These are phyloP conservation scores for Annulohypoxylon moriforme DNA, from an alignment of 495 filamentous ascomycete species.

Conservation along the genomic window DNA sequence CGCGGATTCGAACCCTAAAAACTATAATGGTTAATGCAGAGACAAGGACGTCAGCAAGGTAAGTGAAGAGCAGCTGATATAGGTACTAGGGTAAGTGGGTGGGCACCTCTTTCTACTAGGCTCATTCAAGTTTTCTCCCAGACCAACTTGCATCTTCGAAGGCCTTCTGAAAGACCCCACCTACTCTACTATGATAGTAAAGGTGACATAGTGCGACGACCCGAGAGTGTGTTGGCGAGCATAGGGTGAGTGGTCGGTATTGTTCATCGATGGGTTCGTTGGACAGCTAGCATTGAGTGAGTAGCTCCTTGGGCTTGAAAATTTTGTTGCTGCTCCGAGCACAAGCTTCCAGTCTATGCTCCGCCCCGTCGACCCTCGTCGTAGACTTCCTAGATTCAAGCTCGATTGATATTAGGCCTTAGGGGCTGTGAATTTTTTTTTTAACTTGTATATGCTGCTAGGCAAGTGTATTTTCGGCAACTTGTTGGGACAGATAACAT, in stretches of 20 bases:
- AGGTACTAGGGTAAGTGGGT: too few relatives aligned
- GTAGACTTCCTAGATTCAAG: neutral
- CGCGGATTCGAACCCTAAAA: neutral
- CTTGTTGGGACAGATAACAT: too few relatives aligned
- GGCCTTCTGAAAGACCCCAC: neutral
- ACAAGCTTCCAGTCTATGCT: neutral
- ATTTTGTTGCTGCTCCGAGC: neutral
- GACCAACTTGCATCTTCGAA: neutral
- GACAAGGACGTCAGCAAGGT: neutral
- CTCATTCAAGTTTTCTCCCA: neutral
- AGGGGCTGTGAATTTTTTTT: neutral
- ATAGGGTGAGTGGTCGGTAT: neutral
- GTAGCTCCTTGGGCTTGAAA: neutral
- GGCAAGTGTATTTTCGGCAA: too few relatives aligned
- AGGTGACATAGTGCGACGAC: neutral
- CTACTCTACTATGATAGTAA: neutral
- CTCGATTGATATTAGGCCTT: neutral
- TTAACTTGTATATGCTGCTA: neutral
- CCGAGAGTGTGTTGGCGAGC: neutral
- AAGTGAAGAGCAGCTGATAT: too few relatives aligned
- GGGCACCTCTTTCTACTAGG: too few relatives aligned
- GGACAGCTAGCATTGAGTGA: neutral
- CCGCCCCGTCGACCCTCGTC: neutral
- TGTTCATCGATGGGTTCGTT: neutral
- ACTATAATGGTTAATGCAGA: neutral